phyloP scores from a whole-genome alignment of 805 yeast genomes.

The Spathaspora passalidarum region DNA sequence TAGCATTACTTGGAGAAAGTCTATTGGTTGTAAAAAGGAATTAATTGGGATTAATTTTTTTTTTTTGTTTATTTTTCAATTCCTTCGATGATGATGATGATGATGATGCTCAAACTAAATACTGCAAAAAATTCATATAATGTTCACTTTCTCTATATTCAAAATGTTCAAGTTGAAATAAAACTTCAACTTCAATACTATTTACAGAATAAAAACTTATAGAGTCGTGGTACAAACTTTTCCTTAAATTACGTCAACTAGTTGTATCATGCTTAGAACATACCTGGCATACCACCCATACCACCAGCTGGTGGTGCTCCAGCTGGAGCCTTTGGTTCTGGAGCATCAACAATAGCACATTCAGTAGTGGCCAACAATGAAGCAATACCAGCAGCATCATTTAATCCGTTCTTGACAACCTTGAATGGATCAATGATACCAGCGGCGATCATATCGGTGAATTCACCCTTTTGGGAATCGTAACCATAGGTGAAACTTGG shows the following conservation, averaged over 20 bases:
- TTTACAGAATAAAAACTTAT: background rate
- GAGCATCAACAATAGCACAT: constrained; percentile 96
- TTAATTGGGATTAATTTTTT: background rate
- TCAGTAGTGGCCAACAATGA: constrained; percentile 96
- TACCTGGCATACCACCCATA: constrained; percentile 40
- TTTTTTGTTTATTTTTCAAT: constrained; percentile 4
- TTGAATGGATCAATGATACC: constrained; percentile 99
- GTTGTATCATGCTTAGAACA: constrained; percentile 13
- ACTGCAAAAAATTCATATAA: too few species aligned
- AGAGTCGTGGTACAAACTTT: background rate
- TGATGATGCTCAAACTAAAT: background rate
- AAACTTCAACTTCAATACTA: background rate
- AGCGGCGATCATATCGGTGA: constrained; percentile 91
- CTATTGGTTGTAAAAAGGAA: background rate
- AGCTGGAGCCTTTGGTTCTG: constrained; percentile 65
- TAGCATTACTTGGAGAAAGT: constrained; percentile 5
- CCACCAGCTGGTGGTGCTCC: constrained; percentile 45
- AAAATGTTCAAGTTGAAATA: background rate
- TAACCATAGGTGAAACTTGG: constrained; percentile 84
- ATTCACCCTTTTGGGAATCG: constrained; percentile 89
- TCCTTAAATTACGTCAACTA: background rate
- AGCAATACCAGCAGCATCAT: constrained; percentile 97
- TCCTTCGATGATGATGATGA: background rate
- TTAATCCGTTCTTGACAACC: constrained; percentile 93
- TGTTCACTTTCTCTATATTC: background rate